A percentile compares a stretch with the other conserved stretches of the same genome.
These are phyloP conservation scores for Leucocoprinus sp. DNA, from an alignment of 768 basidiomycete species.

Conservation along the genomic window DNA sequence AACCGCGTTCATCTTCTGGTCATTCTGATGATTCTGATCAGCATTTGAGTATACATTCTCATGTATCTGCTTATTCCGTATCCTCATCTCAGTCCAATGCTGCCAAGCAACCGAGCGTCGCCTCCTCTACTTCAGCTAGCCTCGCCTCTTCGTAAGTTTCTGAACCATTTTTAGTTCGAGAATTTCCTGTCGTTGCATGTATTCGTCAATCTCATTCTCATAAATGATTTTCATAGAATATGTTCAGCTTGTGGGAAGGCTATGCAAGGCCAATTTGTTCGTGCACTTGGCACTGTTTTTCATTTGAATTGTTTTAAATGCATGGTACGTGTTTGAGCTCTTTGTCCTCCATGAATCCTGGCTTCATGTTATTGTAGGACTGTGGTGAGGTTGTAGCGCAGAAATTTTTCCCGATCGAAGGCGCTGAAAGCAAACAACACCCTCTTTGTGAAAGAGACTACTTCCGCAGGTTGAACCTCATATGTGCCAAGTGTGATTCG, in stretches of 20 bases:
- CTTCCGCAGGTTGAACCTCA: constrained; percentile 90
- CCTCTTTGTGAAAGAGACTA: constrained; percentile 99
- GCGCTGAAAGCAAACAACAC: constrained; percentile 77
- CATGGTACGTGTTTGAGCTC: constrained; percentile 51
- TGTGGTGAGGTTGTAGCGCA: constrained; percentile 94
- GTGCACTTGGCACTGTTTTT: constrained; percentile 88
- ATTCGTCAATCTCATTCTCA: constrained; percentile 21
- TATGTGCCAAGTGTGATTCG: constrained; percentile 93
- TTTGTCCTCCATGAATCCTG: neutral
- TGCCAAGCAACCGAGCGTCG: constrained; percentile 33
- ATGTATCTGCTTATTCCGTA: constrained; percentile 48
- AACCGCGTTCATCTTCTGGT: constrained; percentile 46
- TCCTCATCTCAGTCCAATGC: constrained; percentile 33
- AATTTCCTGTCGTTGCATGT: constrained; percentile 4
- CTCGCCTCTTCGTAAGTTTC: constrained; percentile 52
- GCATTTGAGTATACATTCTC: constrained; percentile 38
- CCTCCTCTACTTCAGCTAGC: constrained; percentile 49
- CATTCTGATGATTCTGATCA: constrained; percentile 41
- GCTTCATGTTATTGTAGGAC: constrained; percentile 47
- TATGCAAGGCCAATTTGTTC: constrained; percentile 94
- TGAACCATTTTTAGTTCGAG: constrained; percentile 8
- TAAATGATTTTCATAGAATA: constrained; percentile 33
- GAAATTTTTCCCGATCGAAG: constrained; percentile 98
- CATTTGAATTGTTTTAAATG: constrained; percentile 99
- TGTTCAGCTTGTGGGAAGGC: constrained; percentile 72